Evolutionary conservation across 495 filamentous ascomycete genomes (phyloP).

Genomic region (Tuber borchii): DNA sequence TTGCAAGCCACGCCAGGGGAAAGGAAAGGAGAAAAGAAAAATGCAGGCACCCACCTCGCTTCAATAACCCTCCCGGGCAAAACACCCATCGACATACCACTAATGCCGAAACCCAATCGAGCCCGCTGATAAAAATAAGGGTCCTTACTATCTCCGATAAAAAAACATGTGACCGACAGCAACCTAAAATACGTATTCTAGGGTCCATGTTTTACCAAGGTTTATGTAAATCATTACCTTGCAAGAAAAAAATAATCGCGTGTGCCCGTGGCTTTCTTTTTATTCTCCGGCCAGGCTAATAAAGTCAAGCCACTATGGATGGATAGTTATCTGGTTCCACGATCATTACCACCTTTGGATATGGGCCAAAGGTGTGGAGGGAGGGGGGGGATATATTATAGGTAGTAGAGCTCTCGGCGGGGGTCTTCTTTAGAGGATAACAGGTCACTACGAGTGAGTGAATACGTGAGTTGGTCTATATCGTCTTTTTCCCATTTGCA

Average conservation of each 20-base stretch:
- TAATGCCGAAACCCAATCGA: background rate
- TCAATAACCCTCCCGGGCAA: background rate
- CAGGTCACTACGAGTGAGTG: too few relatives aligned
- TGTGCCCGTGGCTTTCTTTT: background rate
- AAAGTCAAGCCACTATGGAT: background rate
- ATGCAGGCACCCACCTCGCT: background rate
- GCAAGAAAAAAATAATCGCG: background rate
- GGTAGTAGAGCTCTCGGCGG: background rate
- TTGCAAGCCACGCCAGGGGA: background rate
- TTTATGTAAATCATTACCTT: background rate
- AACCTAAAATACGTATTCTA: background rate
- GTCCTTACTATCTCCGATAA: background rate
- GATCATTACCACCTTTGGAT: conserved; percentile 3
- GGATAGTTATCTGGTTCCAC: conserved; percentile 3
- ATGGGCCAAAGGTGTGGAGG: background rate
- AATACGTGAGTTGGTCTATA: background rate
- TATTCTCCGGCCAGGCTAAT: background rate
- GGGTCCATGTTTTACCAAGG: background rate
- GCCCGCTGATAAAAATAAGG: background rate
- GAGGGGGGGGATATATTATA: background rate
- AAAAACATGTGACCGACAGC: background rate
- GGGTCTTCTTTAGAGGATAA: too few relatives aligned
- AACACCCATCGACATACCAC: background rate
- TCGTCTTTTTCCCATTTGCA: background rate
- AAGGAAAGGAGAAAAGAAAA: background rate